Conservation (phyloP, 441 rosid species). For the Sinapis alba region DNA sequence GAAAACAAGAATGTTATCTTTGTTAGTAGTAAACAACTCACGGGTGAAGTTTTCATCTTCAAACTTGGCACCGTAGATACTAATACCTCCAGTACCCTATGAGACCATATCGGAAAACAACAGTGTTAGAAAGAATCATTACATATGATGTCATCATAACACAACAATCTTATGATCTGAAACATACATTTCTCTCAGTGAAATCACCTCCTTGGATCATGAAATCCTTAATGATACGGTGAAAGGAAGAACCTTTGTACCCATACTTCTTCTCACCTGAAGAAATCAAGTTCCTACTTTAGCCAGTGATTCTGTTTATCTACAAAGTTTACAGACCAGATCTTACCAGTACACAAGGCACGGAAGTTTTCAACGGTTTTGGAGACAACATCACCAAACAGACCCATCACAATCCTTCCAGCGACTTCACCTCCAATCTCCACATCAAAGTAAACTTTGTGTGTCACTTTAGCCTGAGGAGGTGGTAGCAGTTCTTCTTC, state of each 20-base stretch:
- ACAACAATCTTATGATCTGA: background rate
- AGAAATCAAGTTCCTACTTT: background rate
- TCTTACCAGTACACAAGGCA: conserved; percentile 57
- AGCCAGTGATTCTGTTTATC: background rate
- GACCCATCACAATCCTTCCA: conserved; percentile 69
- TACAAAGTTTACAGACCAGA: background rate
- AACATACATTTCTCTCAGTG: conserved; percentile 56
- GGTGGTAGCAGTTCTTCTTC: conserved; percentile 18
- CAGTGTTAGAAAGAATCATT: background rate
- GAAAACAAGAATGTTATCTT: background rate
- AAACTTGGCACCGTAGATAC: conserved; percentile 68
- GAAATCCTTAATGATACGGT: conserved; percentile 68
- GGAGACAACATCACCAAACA: conserved; percentile 69
- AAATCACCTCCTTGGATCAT: conserved; percentile 83
- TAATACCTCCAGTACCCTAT: conserved; percentile 76
- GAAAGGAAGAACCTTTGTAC: conserved; percentile 70
- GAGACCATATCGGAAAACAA: background rate
- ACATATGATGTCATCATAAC: background rate
- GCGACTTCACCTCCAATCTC: conserved; percentile 63
- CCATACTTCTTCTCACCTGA: conserved; percentile 77
- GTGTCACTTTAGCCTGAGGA: conserved; percentile 60
- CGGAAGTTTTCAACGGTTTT: conserved; percentile 72
- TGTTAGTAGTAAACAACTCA: conserved; percentile 33
- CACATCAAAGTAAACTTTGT: conserved; percentile 65
- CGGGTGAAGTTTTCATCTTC: conserved; percentile 68